Evolutionary conservation across 140 eudicot species (phyloP), one percentile per base, ranked within the genome.

Genomic region (Cichorium intybus): DNA sequence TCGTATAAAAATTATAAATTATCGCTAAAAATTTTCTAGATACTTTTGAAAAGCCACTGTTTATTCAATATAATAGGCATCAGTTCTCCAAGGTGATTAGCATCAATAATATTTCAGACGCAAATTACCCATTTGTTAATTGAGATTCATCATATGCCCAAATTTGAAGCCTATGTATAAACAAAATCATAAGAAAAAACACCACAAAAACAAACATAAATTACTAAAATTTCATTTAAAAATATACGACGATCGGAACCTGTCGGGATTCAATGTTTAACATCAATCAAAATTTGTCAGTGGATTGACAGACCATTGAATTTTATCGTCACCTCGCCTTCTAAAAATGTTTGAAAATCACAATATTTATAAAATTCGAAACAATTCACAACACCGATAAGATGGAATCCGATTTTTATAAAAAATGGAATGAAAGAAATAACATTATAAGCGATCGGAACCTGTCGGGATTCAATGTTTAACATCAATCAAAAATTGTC

Each of bases 171-270:
- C 11, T 34, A 34, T 0, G 11, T 34, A 3, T 34, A 34, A 34
- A 34, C 41, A 34, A 6, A 34, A 10, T 0, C 16, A 8, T 2
- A n/a, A 28, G 35, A n/a, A n/a, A n/a, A n/a, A n/a, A n/a, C 6
- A 5, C 8, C 4, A 35, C 21, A 16, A 5, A 0, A 17, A 14
- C 0, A 39, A 31, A 51, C 9, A 35, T 0, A 8, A 12, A n/a
- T 22, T 6, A 21, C 12, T 7, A n/a, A n/a, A n/a, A n/a, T n/a
- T n/a, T n/a, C n/a, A n/a, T n/a, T n/a, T n/a, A n/a, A n/a, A n/a
- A n/a, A n/a, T n/a, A n/a, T n/a, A n/a, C n/a, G n/a, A n/a, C 92
- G 92, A 85, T 81, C 87, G 22, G 87, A 85, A 78, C 92, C 92
- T 85, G 87, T 85, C 92, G 92, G 76, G 87, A 85, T 85, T 81